phyloP scores from a whole-genome alignment of 306 rosid genomes.

The Hylodesmum podocarpum region DNA sequence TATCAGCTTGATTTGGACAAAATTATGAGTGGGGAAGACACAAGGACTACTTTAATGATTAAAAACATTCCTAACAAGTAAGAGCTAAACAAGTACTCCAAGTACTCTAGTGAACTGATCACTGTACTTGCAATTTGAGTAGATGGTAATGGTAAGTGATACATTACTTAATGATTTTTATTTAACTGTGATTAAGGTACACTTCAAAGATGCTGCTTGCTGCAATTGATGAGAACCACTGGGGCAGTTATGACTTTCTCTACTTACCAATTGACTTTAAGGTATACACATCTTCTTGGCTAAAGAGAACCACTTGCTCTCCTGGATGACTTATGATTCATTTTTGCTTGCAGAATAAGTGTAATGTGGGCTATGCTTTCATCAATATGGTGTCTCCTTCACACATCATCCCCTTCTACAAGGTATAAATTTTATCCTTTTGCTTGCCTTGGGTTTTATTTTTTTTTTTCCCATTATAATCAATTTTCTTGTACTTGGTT shows the following conservation, averaged over 20 bases:
- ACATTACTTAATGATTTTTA: conserved; percentile 7
- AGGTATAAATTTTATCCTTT: conserved; percentile 44
- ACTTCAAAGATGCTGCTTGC: conserved; percentile 88
- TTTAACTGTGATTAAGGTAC: conserved; percentile 49
- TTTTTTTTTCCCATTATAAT: neutral
- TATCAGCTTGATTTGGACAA: conserved; percentile 90
- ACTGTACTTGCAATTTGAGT: neutral
- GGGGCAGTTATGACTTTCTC: conserved; percentile 77
- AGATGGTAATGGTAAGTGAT: neutral
- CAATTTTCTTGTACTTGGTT: neutral
- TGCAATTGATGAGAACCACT: conserved; percentile 85
- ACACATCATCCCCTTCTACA: conserved; percentile 68
- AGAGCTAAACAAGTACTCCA: conserved; percentile 29
- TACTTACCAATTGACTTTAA: conserved; percentile 91
- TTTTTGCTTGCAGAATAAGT: conserved; percentile 74
- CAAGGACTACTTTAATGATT: conserved; percentile 89
- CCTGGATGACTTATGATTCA: conserved; percentile 4
- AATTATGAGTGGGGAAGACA: conserved; percentile 73
- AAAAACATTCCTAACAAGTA: conserved; percentile 94
- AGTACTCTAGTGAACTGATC: neutral
- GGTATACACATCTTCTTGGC: conserved; percentile 39
- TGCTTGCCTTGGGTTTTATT: neutral
- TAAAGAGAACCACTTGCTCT: no score
- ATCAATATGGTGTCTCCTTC: conserved; percentile 93
- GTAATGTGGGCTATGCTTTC: conserved; percentile 94